Conservation (phyloP, 169 alveolate genomes). For the Plasmodium malariae region DNA sequence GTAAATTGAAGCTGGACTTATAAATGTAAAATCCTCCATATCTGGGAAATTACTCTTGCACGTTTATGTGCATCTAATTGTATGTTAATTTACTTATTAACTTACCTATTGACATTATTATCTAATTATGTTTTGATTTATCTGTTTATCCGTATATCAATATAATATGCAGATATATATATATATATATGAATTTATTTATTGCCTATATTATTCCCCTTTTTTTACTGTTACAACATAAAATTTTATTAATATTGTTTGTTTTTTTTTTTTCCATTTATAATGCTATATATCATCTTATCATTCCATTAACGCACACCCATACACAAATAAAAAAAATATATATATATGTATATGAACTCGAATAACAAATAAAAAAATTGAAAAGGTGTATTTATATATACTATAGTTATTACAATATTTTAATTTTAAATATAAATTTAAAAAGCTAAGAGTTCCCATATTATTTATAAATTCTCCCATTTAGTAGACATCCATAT, state of each 20-base stretch:
- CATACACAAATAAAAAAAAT: background rate
- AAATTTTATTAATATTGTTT: slow-evolving; percentile 33
- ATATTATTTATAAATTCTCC: too few species aligned
- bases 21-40: slow-evolving; percentile 16
- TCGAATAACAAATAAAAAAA: background rate
- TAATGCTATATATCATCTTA: slow-evolving; percentile 6
- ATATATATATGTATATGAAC: background rate
- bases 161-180: slow-evolving; percentile 14
- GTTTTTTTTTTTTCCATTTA: slow-evolving; percentile 17
- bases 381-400: too few species aligned
- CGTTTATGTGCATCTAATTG: background rate
- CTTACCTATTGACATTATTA: background rate
- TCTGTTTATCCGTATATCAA: background rate
- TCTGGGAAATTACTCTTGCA: background rate
- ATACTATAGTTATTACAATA: too few species aligned
- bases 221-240: slow-evolving; percentile 4
- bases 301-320: slow-evolving; percentile 7
- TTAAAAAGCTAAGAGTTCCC: too few species aligned
- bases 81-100: background rate
- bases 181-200: slow-evolving; percentile 6
- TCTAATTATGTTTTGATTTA: background rate
- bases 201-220: background rate
- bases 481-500: background rate
- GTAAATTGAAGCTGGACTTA: slow-evolving; percentile 80
- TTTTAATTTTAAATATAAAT: too few species aligned